Percentiles rank a stretch among this genome's conserved stretches.
These are phyloP conservation scores for Taphrina populina DNA, from an alignment of 1,139 yeast species.

Conservation along the genomic window DNA sequence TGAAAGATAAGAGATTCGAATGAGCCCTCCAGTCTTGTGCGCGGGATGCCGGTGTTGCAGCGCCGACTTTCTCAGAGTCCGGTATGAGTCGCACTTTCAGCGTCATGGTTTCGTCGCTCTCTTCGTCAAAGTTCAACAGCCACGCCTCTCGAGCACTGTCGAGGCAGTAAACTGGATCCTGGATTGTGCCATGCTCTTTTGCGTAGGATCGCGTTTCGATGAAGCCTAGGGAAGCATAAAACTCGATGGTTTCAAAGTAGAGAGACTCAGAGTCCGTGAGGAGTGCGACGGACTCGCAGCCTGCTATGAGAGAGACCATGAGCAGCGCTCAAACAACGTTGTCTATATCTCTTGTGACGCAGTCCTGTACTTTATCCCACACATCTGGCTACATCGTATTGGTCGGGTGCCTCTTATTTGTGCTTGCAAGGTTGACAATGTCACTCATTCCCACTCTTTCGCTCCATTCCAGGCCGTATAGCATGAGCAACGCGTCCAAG, in stretches of 20 bases:
- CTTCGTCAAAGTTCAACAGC: conserved; percentile 54
- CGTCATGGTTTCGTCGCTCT: conserved; percentile 44
- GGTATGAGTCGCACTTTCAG: conserved; percentile 44
- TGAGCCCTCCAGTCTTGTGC: conserved; percentile 37
- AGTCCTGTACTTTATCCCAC: too few species aligned
- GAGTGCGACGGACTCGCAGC: conserved; percentile 41
- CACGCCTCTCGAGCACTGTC: conserved; percentile 52
- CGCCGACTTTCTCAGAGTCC: conserved; percentile 37
- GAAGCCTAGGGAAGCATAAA: conserved; percentile 63
- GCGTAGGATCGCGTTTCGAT: conserved; percentile 51
- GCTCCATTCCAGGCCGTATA: too few species aligned
- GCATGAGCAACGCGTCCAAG: conserved; percentile 39
- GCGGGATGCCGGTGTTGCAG: conserved; percentile 37
- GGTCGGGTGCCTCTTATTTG: too few species aligned
- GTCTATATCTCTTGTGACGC: too few species aligned
- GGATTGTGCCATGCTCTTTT: conserved; percentile 41
- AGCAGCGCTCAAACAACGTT: too few species aligned
- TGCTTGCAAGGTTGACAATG: too few species aligned
- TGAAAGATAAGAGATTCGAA: conserved; percentile 7
- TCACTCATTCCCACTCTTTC: too few species aligned
- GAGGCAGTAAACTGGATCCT: not conserved
- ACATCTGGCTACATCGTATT: too few species aligned
- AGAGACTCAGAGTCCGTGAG: conserved; percentile 55
- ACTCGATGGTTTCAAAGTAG: conserved; percentile 52
- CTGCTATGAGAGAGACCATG: conserved; percentile 17